phyloP scores from a whole-genome alignment of 345 rosid species.

The Hevea brasiliensis region DNA sequence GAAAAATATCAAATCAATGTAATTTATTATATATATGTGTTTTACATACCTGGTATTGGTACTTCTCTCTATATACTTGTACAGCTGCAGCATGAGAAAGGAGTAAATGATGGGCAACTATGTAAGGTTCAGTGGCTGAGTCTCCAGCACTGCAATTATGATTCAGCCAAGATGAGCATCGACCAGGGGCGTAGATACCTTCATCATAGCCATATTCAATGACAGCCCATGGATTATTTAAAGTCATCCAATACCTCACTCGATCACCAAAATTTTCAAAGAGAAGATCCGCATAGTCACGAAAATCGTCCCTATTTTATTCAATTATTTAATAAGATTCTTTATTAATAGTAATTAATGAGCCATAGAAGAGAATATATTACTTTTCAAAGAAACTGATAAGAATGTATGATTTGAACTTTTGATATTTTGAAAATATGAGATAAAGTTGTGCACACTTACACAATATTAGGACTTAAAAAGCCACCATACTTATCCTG shows the following conservation, averaged over 20 bases:
- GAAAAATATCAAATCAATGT: no score
- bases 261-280: neutral
- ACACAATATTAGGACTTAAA: constrained; percentile 1
- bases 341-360: no score
- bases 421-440: no score
- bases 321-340: no score
- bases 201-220: constrained; percentile 26
- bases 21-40: no score
- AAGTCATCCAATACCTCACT: constrained; percentile 8
- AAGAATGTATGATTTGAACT: no score
- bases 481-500: neutral
- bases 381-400: no score
- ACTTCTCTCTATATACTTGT: constrained; percentile 11
- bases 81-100: constrained; percentile 6
- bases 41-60: constrained; percentile 6
- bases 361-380: no score
- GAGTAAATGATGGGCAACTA: neutral
- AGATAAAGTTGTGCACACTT: neutral
- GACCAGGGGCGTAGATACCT: constrained; percentile 30
- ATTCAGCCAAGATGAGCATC: constrained; percentile 22
- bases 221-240: constrained; percentile 1
- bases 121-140: neutral
- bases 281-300: constrained; percentile 7
- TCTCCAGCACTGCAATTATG: constrained; percentile 14
- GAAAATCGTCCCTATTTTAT: neutral